Conservation (phyloP, 2,329 filamentous ascomycete genomes). For the Venturia nashicola region DNA sequence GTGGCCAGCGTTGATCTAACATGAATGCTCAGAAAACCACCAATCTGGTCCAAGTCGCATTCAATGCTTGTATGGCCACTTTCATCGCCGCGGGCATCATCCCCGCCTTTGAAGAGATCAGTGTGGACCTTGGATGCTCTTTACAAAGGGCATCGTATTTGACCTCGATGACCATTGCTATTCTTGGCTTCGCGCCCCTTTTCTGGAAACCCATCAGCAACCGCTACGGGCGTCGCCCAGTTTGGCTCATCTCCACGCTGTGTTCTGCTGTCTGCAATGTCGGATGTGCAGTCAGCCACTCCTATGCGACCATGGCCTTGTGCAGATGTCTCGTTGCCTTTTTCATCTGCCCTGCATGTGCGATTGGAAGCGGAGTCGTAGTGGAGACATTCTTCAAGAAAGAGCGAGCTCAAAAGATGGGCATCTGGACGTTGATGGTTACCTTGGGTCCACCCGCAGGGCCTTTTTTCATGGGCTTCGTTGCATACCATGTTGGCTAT, state of each 20-base stretch:
- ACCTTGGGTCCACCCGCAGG: conserved; percentile 36
- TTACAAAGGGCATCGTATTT: conserved; percentile 41
- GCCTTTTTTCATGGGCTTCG: conserved; percentile 31
- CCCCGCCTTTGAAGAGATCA: conserved; percentile 41
- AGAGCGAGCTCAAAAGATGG: conserved; percentile 43
- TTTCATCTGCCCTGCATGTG: conserved; percentile 42
- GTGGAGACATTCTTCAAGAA: conserved; percentile 46
- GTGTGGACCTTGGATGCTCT: conserved; percentile 35
- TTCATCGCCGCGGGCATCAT: conserved; percentile 44
- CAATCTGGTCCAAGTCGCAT: conserved; percentile 42
- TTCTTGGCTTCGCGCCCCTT: conserved; percentile 41
- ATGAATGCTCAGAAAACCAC: conserved; percentile 31
- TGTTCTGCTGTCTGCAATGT: conserved; percentile 38
- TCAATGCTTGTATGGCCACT: conserved; percentile 45
- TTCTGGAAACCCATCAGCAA: conserved; percentile 46
- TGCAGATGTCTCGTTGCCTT: conserved; percentile 43
- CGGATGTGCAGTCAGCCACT: conserved; percentile 38
- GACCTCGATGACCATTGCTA: conserved; percentile 42
- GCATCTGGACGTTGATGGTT: conserved; percentile 43
- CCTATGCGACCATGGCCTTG: conserved; percentile 37
- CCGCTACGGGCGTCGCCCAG: conserved; percentile 40
- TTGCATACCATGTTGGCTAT: conserved; percentile 39
- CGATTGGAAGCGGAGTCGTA: conserved; percentile 45
- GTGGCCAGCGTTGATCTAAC: neutral
- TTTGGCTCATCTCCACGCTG: conserved; percentile 40